These are phyloP conservation scores for Ammopiptanthus mongolicus DNA, from an alignment of 306 rosid species.

Conservation along the genomic window DNA sequence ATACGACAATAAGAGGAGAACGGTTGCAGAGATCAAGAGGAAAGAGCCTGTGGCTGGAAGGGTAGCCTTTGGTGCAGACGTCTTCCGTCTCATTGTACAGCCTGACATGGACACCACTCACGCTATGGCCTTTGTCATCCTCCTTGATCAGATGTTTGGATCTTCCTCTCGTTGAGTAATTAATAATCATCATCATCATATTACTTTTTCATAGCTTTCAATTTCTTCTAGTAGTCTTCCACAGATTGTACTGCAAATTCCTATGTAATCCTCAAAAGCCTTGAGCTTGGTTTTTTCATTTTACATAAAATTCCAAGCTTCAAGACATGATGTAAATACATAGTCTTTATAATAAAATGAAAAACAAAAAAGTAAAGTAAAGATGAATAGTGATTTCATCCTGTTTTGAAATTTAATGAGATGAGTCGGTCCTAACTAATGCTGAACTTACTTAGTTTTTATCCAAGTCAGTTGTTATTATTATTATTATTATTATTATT, in stretches of 20 bases:
- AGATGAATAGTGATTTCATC: neutral
- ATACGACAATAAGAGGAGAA: constrained; percentile 41
- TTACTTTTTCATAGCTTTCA: too few species aligned
- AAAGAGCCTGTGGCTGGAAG: constrained; percentile 51
- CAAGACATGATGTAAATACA: neutral
- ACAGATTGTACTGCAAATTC: neutral
- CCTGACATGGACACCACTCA: constrained; percentile 50
- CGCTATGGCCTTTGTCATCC: constrained; percentile 64
- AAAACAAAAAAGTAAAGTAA: neutral
- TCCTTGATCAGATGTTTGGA: constrained; percentile 64
- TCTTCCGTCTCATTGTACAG: constrained; percentile 57
- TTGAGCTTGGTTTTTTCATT: constrained; percentile 41
- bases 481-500: too few species aligned
- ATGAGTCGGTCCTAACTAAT: neutral
- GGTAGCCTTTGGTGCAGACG: constrained; percentile 57
- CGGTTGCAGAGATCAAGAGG: constrained; percentile 64
- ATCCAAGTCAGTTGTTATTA: neutral
- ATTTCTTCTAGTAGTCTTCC: neutral
- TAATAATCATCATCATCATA: neutral
- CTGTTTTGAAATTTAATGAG: neutral
- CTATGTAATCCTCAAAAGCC: neutral
- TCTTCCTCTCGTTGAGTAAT: constrained; percentile 29
- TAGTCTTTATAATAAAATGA: neutral
- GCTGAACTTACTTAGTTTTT: neutral
- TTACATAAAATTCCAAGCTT: constrained; percentile 42